Conservation (phyloP, 768 basidiomycete species). For the Auriscalpium orientale region DNA sequence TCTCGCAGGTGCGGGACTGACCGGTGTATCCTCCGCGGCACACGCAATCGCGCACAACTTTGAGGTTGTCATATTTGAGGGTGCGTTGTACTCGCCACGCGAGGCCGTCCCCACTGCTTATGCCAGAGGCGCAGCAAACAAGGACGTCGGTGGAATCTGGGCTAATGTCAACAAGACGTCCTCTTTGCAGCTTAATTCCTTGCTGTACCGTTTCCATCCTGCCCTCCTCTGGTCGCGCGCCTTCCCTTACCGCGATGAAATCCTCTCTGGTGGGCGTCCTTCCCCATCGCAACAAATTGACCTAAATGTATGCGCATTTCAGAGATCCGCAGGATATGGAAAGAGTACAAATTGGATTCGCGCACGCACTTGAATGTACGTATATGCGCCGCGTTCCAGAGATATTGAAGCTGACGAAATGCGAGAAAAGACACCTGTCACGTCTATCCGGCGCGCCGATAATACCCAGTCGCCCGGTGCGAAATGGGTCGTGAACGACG, state of each 20-base stretch:
- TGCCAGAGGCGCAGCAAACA: constrained; percentile 8
- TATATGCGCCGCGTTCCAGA: constrained; percentile 30
- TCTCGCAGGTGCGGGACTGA: constrained; percentile 43
- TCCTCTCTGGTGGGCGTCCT: constrained; percentile 30
- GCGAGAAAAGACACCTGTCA: neutral
- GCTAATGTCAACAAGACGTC: constrained; percentile 43
- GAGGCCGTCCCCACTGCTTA: too few species aligned
- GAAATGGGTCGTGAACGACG: constrained; percentile 43
- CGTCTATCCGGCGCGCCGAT: neutral
- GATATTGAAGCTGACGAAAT: constrained; percentile 13
- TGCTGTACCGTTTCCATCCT: constrained; percentile 46
- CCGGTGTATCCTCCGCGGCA: constrained; percentile 46
- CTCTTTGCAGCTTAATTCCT: constrained; percentile 42
- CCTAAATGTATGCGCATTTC: neutral
- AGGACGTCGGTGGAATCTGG: constrained; percentile 43
- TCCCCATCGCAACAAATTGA: neutral
- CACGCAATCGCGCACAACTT: constrained; percentile 45
- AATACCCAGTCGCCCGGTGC: constrained; percentile 11
- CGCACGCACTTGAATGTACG: constrained; percentile 38
- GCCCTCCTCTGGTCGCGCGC: constrained; percentile 34
- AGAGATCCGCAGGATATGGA: constrained; percentile 39
- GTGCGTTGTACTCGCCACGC: constrained; percentile 8
- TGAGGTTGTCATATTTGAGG: constrained; percentile 44
- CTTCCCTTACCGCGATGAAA: constrained; percentile 44
- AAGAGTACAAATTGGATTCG: constrained; percentile 39